Base-by-base conservation (phyloP, 2,329 filamentous ascomycete species). In the Neopestalotiopsis clavispora region DNA sequence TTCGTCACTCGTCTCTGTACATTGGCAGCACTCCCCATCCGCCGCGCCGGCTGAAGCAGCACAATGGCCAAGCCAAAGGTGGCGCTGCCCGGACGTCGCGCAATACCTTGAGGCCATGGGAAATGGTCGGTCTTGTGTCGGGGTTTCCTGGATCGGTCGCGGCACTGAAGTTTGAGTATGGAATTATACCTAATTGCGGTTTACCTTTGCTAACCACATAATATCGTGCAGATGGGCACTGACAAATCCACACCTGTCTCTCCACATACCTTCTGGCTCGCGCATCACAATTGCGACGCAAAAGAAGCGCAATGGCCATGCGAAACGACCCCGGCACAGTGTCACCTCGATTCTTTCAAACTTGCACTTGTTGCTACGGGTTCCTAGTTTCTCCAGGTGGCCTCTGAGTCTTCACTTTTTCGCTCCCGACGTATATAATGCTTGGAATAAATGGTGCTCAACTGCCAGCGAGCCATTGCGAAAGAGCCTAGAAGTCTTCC, bases 21-120 rank as follows among this genome's bases (percentile, higher is more conserved):
- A 92, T 98, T 67, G 96, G 96, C 66, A 97, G 94, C 58, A 98
- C 96, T 1, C 95, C 95, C 0, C 90, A 98, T 76, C 95, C 96
- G 57, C 90, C 90, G 1, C 88, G 95, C 69, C 92, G 96, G 14
- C 85, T 98, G 30, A 90, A 90, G 71, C 96, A 98, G 79, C 96
- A 99, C 82, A 99, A 99, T 86, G 96, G 96, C 66, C 83, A 90
- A 64, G 86, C 86, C 40, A 92, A 90, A 76, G 96, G 96, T 65
- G 96, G 96, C 45, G 96, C 96, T 38, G 89, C 85, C 38, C 87
- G 91, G 61, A 99, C 96, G 0, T 88, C 91, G 12, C 86, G 88
- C 66, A 80, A 84, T 61, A 89, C 81, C 4, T 81, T 95, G 70
- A 87, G 94, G 57, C 96, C 96, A 0, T 98, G 96, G 94, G 93